Evolutionary conservation across 441 rosid species (phyloP).

Genomic region (Sinapis alba): DNA sequence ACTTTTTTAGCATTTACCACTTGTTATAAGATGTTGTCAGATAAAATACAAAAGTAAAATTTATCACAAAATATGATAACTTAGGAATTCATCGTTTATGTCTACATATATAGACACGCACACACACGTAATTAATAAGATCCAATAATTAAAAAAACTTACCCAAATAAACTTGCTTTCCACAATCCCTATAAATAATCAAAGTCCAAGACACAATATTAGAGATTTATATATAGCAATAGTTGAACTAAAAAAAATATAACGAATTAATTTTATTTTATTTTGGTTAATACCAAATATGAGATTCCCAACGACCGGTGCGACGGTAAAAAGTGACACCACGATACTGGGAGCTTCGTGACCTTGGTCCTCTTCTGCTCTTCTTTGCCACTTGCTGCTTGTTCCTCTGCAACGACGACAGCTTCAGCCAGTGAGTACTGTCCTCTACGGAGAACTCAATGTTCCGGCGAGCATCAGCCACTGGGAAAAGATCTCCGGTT

Average conservation of each 20-base stretch:
- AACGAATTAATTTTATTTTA: not conserved
- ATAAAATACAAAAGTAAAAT: slow-evolving; percentile 1
- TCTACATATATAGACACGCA: slow-evolving; percentile 1
- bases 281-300: slow-evolving; percentile 50
- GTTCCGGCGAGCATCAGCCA: slow-evolving; percentile 38
- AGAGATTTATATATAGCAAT: not conserved
- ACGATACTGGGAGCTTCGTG: slow-evolving; percentile 72
- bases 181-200: slow-evolving; percentile 60
- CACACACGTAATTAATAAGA: not conserved
- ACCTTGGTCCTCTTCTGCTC: slow-evolving; percentile 74
- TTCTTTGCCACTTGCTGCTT: slow-evolving; percentile 53
- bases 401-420: slow-evolving; percentile 33
- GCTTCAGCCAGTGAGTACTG: slow-evolving; percentile 63
- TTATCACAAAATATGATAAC: not conserved
- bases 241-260: not conserved
- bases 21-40: slow-evolving; percentile 23
- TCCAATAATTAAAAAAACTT: slow-evolving; percentile 19
- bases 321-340: slow-evolving; percentile 80
- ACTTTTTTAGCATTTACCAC: not conserved
- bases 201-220: slow-evolving; percentile 23
- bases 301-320: slow-evolving; percentile 83
- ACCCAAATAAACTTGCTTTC: slow-evolving; percentile 76
- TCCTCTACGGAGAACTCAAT: slow-evolving; percentile 28
- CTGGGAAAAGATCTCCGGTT: slow-evolving; percentile 57
- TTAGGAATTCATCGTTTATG: slow-evolving; percentile 5